Evolutionary conservation across 257 asterid species (phyloP), one percentile per base, ranked within the genome.

Genomic region (Capsicum rhomboideum): DNA sequence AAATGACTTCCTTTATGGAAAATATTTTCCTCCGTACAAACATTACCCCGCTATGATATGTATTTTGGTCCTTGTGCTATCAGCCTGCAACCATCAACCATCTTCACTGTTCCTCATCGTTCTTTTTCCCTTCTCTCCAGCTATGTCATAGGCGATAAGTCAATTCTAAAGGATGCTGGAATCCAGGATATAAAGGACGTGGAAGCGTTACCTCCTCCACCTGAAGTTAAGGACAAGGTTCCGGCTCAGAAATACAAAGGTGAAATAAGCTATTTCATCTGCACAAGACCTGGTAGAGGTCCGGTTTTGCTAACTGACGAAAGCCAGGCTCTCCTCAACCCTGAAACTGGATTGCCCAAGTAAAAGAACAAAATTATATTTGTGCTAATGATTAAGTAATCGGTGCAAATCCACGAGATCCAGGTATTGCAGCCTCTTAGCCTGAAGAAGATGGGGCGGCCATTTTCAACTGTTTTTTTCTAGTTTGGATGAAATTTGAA

Each of bases 191-290:
- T 93, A 86, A 93, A 93, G 79, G 99, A 97, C 40, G 82, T 93
- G 1, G 98, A 93, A 66, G 91, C 93, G 49, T 80, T 95, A 87
- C 74, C 91, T 6, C 92, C 97, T 74, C 99, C 98, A 79, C 96
- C 99, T 56, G 99, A 94, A 90, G 85, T 86, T 66, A 91, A 89
- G 87, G 97, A 90, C 34, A 93, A 85, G 78, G 53, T 58, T 86
- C 87, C 92, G 2, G 59, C 85, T 10, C 96, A 90, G 77, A 94
- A 90, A 86, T 83, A 44, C 81, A 90, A 68, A 78, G 99, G 99
- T 78, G 99, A 93, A 42, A 97, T 97, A 50, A 95, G 95, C 86
- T 97, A 97, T 90, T 97, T 97, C 80, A 95, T 97, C 90, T 90
- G 88, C 85, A 86, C 88, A 59, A 83, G 90, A 77, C 91, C 91